Evolutionary conservation across 2,329 filamentous ascomycete species (phyloP).

Genomic region (Ceratocystis albifundus): DNA sequence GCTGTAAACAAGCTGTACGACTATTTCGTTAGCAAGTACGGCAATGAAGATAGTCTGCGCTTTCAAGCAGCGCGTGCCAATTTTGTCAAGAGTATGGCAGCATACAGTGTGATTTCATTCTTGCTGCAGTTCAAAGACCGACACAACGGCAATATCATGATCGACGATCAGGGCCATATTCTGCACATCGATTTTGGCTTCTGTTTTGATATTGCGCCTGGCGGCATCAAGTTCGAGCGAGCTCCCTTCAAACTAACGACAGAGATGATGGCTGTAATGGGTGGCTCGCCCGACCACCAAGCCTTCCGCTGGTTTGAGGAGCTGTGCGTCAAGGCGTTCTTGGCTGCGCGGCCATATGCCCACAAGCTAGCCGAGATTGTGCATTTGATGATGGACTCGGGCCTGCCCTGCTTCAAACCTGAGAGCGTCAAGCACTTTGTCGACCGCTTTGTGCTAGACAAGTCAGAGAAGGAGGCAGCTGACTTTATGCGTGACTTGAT

Average conservation of each 20-base stretch:
- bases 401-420: constrained; percentile 94
- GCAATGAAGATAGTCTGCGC: constrained; percentile 83
- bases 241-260: constrained; percentile 95
- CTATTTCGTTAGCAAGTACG: constrained; percentile 95
- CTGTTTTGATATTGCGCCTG: constrained; percentile 97
- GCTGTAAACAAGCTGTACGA: constrained; percentile 97
- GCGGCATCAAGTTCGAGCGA: constrained; percentile 93
- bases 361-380: constrained; percentile 87
- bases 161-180: constrained; percentile 93
- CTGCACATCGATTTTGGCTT: constrained; percentile 99
- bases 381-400: constrained; percentile 88
- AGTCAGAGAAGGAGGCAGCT: constrained; percentile 81
- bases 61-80: constrained; percentile 94
- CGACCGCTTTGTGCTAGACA: constrained; percentile 85
- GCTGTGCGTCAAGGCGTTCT: constrained; percentile 87
- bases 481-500: constrained; percentile 87
- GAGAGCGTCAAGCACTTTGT: constrained; percentile 87
- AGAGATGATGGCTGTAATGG: constrained; percentile 99
- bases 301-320: constrained; percentile 94
- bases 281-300: constrained; percentile 70
- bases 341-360: constrained; percentile 73
- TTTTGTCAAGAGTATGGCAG: constrained; percentile 98
- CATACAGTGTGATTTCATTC: constrained; percentile 94
- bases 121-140: constrained; percentile 97
- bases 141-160: constrained; percentile 99